Evolutionary conservation across 306 rosid genomes (phyloP).

Genomic region (Medicago lupulina): DNA sequence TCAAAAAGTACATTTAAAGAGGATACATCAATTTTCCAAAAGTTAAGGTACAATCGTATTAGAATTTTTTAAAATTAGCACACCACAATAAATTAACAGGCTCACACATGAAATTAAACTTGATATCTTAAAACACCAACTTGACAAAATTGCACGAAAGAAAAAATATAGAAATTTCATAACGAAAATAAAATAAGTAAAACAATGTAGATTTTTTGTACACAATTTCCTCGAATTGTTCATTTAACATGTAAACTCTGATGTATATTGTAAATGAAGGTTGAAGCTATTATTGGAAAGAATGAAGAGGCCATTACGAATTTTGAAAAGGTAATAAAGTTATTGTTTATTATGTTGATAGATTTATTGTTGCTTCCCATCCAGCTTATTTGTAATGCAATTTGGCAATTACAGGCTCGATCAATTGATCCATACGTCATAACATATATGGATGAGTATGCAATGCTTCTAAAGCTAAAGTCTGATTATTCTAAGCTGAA

Average conservation of each 20-base stretch:
- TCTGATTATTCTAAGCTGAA: conserved; percentile 86
- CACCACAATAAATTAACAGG: neutral
- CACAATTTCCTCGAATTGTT: conserved; percentile 39
- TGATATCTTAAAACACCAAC: neutral
- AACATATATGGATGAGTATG: conserved; percentile 99
- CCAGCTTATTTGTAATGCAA: conserved; percentile 14
- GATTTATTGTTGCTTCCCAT: conserved; percentile 23
- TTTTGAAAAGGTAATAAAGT: conserved; percentile 83
- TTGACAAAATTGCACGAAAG: neutral
- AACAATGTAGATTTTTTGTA: neutral
- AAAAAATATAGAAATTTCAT: conserved; percentile 4
- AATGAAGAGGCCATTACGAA: conserved; percentile 94
- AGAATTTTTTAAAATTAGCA: neutral
- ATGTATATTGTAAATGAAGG: conserved; percentile 57
- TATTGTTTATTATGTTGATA: conserved; percentile 28
- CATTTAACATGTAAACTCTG: conserved; percentile 29
- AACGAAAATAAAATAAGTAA: neutral
- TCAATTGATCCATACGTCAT: conserved; percentile 84
- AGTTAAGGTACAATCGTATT: neutral
- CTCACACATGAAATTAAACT: neutral
- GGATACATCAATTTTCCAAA: conserved; percentile 13
- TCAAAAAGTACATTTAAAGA: too few species aligned
- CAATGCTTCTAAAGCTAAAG: conserved; percentile 93
- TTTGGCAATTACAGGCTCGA: conserved; percentile 76
- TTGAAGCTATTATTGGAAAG: conserved; percentile 93